phyloP scores from a whole-genome alignment of 169 alveolate species.

The Eimeria tenella region DNA sequence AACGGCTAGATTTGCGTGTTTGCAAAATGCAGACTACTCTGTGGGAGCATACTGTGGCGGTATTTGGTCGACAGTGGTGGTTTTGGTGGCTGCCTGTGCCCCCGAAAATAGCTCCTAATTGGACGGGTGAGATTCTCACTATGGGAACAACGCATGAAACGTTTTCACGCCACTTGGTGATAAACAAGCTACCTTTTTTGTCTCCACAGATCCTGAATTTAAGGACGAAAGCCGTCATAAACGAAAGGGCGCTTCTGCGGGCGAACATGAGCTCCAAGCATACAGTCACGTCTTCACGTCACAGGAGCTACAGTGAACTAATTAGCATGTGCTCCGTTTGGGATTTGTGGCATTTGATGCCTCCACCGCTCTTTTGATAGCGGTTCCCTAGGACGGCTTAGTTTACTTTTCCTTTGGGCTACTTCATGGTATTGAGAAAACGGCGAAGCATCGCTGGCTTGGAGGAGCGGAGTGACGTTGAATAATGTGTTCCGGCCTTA shows the following conservation, averaged over 20 bases:
- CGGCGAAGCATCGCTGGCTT: not conserved
- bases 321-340: not conserved
- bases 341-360: not conserved
- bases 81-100: constrained; percentile 77
- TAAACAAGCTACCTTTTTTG: not conserved
- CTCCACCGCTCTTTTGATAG: not conserved
- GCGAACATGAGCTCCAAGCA: constrained; percentile 1
- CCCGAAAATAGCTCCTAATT: constrained; percentile 67
- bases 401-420: not conserved
- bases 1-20: not conserved
- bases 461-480: not conserved
- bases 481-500: not conserved
- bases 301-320: not conserved
- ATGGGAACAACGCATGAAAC: not conserved
- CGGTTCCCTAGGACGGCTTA: not conserved
- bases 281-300: not conserved
- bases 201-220: constrained; percentile 32
- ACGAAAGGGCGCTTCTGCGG: not conserved
- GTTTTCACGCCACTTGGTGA: not conserved
- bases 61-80: constrained; percentile 78
- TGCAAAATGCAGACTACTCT: constrained; percentile 57
- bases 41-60: constrained; percentile 69
- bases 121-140: constrained; percentile 54
- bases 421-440: not conserved
- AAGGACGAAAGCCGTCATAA: constrained; percentile 15